These are phyloP conservation scores for Davidsoniella virescens DNA, from an alignment of 2,329 filamentous ascomycete genomes.

Conservation along the genomic window DNA sequence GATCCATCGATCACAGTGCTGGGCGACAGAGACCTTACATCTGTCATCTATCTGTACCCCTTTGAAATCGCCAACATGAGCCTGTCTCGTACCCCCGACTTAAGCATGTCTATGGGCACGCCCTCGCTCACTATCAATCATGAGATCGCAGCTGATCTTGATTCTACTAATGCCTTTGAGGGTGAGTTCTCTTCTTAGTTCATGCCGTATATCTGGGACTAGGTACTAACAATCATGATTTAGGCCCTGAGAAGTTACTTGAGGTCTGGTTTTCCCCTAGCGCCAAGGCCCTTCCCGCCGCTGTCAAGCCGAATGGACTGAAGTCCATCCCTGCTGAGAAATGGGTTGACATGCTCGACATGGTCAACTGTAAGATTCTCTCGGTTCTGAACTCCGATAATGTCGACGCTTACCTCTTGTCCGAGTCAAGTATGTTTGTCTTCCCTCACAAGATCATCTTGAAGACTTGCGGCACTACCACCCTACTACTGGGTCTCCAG, in stretches of 20 bases:
- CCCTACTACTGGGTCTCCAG: conserved; percentile 72
- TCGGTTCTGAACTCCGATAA: conserved; percentile 87
- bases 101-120: conserved; percentile 53
- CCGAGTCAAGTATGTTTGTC: conserved; percentile 99
- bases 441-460: conserved; percentile 99
- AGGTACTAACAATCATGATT: not conserved
- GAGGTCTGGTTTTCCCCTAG: conserved; percentile 96
- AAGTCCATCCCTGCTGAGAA: conserved; percentile 70
- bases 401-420: conserved; percentile 90
- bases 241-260: conserved; percentile 87
- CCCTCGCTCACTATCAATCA: conserved; percentile 94
- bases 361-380: conserved; percentile 96
- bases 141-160: conserved; percentile 79
- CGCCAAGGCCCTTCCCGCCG: conserved; percentile 52
- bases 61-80: conserved; percentile 15
- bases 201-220: not conserved
- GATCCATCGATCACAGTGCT: conserved; percentile 28
- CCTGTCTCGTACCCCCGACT: conserved; percentile 11
- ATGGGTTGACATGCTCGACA: conserved; percentile 94
- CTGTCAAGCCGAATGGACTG: conserved; percentile 57
- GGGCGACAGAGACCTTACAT: conserved; percentile 5
- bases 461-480: conserved; percentile 97
- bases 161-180: conserved; percentile 93
- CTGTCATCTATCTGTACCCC: conserved; percentile 6
- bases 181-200: conserved; percentile 30